phyloP scores from a whole-genome alignment of 768 basidiomycete genomes.

The Boletus subparvulus region DNA sequence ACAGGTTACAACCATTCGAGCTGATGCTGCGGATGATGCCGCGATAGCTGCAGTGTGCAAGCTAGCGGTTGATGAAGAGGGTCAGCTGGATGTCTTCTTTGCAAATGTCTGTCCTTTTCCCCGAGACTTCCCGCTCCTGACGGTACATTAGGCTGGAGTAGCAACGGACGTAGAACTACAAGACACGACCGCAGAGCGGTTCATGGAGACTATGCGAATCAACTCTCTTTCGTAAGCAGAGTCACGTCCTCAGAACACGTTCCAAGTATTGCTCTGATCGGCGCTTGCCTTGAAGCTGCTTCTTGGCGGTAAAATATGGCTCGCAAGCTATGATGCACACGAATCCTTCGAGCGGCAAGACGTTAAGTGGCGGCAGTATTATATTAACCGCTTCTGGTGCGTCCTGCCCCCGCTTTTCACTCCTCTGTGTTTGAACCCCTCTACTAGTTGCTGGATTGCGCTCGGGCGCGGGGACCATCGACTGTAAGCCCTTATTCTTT shows the following conservation, averaged over 20 bases:
- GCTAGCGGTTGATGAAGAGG: constrained; percentile 75
- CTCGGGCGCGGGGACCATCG: constrained; percentile 77
- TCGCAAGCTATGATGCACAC: constrained; percentile 76
- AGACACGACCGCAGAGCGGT: constrained; percentile 59
- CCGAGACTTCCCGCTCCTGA: constrained; percentile 2
- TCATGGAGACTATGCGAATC: constrained; percentile 75
- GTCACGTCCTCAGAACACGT: constrained; percentile 1
- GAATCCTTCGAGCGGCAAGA: constrained; percentile 68
- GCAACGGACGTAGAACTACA: constrained; percentile 44
- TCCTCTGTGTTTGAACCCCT: not conserved
- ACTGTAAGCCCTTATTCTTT: constrained; percentile 54
- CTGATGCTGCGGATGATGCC: constrained; percentile 79
- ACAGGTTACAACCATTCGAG: constrained; percentile 75
- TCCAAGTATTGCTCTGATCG: not conserved
- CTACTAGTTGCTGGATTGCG: constrained; percentile 76
- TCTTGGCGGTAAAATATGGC: constrained; percentile 85
- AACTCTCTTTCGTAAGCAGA: constrained; percentile 61
- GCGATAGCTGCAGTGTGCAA: constrained; percentile 69
- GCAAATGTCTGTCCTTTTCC: constrained; percentile 66
- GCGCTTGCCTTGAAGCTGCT: constrained; percentile 54
- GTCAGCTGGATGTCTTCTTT: constrained; percentile 89
- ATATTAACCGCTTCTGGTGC: constrained; percentile 82
- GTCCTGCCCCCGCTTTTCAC: constrained; percentile 21
- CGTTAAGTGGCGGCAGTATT: constrained; percentile 72
- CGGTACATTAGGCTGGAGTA: constrained; percentile 60